Base-by-base conservation (phyloP, 2,329 filamentous ascomycete species). In the Geosmithia morbida region DNA sequence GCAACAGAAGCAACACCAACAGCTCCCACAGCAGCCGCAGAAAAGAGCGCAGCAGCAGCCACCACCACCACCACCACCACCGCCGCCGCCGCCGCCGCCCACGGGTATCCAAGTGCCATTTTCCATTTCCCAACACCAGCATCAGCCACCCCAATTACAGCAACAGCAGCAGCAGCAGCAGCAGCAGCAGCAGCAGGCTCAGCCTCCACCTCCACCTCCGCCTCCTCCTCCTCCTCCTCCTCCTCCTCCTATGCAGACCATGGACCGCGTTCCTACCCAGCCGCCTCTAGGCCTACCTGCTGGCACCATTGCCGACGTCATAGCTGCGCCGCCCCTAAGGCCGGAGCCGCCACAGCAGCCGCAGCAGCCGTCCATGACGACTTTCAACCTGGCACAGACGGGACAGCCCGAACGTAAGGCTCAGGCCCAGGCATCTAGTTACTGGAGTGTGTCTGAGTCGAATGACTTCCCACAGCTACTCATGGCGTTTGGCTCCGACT, bases 381-480 rank as follows among this genome's bases (percentile, higher is more conserved):
- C 70, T 22, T 73, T 78, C 53, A 75, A 77, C 50, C 58, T 76
- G 45, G 55, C 63, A 2, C 67, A 69, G 50, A 55, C 62, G 14
- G 56, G 62, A 14, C 64, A 65, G 40, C 60, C 64, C 37, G 74
- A 79, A 53, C 72, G 74, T 42, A 75, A 74, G 49, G 62, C 65
- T 10, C 69, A 70, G 19, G 66, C 66, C 48, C 79, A 81, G 53
- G 78, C 83, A 14, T 87, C 83, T 1, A 90, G 85, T 61, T 92
- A 92, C 61, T 92, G 86, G 86, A 90, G 85, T 56, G 85, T 90
- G 19, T 83, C 83, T 1, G 86, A 92, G 64, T 74, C 83, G 48
- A 83, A 74, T 44, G 85, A 89, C 56, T 92, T 92, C 61, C 80
- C 82, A 37, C 75, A 72, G 48, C 71, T 87, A 49, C 69, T 92